Evolutionary conservation across 2,329 filamentous ascomycete genomes (phyloP).

Genomic region (Alternaria metachromatica): DNA sequence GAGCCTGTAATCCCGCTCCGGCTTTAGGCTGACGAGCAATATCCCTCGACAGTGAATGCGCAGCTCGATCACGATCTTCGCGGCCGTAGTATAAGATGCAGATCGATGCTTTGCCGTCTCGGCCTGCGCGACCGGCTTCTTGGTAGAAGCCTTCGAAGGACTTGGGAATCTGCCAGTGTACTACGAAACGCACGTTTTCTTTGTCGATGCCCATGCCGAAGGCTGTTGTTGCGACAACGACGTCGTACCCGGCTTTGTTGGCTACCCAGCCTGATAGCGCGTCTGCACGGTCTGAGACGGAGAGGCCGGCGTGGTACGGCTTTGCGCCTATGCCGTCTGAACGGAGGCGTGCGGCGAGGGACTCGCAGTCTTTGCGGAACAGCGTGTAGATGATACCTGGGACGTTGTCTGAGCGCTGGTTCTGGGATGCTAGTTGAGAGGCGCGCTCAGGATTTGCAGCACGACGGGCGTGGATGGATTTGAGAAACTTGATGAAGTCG

Average conservation of each 20-base stretch:
- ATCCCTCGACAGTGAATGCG: constrained; percentile 57
- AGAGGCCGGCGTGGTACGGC: constrained; percentile 74
- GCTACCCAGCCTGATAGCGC: constrained; percentile 75
- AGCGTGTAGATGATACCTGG: constrained; percentile 82
- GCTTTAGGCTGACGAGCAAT: constrained; percentile 57
- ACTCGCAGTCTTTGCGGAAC: constrained; percentile 76
- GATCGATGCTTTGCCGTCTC: constrained; percentile 84
- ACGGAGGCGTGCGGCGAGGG: constrained; percentile 69
- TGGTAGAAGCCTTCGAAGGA: constrained; percentile 97
- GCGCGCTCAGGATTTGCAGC: constrained; percentile 62
- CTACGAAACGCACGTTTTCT: constrained; percentile 89
- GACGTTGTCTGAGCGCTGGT: constrained; percentile 66
- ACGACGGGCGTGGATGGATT: constrained; percentile 73
- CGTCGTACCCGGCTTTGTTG: constrained; percentile 78
- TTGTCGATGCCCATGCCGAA: constrained; percentile 99
- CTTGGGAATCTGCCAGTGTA: constrained; percentile 93
- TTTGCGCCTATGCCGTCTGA: constrained; percentile 74
- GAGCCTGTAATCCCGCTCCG: constrained; percentile 44
- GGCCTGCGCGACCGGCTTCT: constrained; percentile 88
- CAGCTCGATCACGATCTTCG: constrained; percentile 81
- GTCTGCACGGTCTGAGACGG: constrained; percentile 71
- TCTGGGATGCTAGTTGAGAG: constrained; percentile 62
- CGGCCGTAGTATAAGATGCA: constrained; percentile 92
- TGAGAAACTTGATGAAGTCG: constrained; percentile 79
- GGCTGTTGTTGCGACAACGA: constrained; percentile 93